Evolutionary conservation across 2,329 filamentous ascomycete species (phyloP).

Genomic region (Aureobasidium sp.): DNA sequence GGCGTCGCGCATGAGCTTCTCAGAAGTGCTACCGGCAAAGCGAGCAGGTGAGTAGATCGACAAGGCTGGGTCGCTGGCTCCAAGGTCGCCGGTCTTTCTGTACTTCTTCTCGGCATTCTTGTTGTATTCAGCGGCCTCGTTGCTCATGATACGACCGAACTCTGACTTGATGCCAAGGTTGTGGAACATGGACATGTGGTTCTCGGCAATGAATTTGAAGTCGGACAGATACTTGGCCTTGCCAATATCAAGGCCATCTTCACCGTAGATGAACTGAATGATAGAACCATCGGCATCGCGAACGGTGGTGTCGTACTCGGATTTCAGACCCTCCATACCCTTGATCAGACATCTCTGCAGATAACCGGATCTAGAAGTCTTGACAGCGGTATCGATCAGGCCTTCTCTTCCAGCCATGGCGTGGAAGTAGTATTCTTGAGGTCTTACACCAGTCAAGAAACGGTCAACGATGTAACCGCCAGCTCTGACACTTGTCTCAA

Average conservation of each 20-base stretch:
- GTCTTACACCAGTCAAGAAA: slow-evolving; percentile 95
- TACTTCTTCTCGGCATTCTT: slow-evolving; percentile 70
- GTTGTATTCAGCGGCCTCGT: slow-evolving; percentile 56
- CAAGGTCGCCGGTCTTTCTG: slow-evolving; percentile 62
- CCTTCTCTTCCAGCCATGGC: slow-evolving; percentile 98
- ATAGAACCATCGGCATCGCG: slow-evolving; percentile 89
- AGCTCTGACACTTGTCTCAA: slow-evolving; percentile 79
- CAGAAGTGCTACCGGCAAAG: slow-evolving; percentile 79
- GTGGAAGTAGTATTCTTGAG: slow-evolving; percentile 98
- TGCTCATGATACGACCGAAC: slow-evolving; percentile 52
- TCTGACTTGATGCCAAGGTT: slow-evolving; percentile 60
- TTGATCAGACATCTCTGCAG: slow-evolving; percentile 96
- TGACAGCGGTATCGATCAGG: slow-evolving; percentile 97
- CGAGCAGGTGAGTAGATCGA: slow-evolving; percentile 67
- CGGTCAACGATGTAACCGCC: slow-evolving; percentile 92
- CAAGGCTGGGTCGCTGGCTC: slow-evolving; percentile 67
- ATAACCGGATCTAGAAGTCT: slow-evolving; percentile 94
- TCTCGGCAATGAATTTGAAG: slow-evolving; percentile 84
- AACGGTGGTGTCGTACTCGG: slow-evolving; percentile 90
- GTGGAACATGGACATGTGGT: slow-evolving; percentile 72
- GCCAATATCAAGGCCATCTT: slow-evolving; percentile 88
- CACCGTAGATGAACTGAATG: slow-evolving; percentile 92
- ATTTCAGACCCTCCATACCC: slow-evolving; percentile 90
- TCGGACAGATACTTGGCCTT: slow-evolving; percentile 89
- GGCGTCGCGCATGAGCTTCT: slow-evolving; percentile 69